Evolutionary conservation across 305 asterid species (phyloP), one percentile per base, ranked within the genome.

Genomic region (Rubia peregrina): DNA sequence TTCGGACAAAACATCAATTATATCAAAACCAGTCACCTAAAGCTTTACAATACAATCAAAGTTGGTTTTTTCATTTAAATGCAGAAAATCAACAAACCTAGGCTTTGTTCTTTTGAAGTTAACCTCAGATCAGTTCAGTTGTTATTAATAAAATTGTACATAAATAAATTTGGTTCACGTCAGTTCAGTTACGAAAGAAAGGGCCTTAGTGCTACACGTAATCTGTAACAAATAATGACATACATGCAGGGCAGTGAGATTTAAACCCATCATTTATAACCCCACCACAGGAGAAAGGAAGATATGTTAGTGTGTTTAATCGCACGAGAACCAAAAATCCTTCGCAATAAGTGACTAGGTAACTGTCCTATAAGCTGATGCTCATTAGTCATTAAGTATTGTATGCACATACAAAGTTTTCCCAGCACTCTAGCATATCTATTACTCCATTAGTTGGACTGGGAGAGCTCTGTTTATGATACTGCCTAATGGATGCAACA

Each of bases 11-110:
- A 41, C 57, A 10, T 36, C 51, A 65, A 9, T 40, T 38, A 17
- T 17, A 40, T 8, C 1, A 19, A 40, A 26, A 21, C 65, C 69
- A 21, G 24, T 42, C 10, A 55, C 24, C 60, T 9, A 55, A 24
- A 61, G 17, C 10, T 64, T 14, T 33, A 8, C 43, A 16, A 12
- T 26, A 61, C 65, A 59, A 60, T 3, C 5, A 2, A 59, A 22
- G 64, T 61, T 61, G 36, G 16, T 61, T 26, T 57, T 30, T 60
- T 61, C 65, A 30, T n/a, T 11, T n/a, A 14, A 61, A 61, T 24
- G 65, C 65, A 61, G 12, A 60, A 60, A 26, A 60, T 60, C 65
- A 60, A 24, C 41, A 59, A 49, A 49, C 17, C 13, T 46, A 46
- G 33, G 53, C 53, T 12, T 0, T 46, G 53, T 46, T 46, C 53